Base-by-base conservation (phyloP, 352 stramenopile species). In the Phytophthora kernoviae region DNA sequence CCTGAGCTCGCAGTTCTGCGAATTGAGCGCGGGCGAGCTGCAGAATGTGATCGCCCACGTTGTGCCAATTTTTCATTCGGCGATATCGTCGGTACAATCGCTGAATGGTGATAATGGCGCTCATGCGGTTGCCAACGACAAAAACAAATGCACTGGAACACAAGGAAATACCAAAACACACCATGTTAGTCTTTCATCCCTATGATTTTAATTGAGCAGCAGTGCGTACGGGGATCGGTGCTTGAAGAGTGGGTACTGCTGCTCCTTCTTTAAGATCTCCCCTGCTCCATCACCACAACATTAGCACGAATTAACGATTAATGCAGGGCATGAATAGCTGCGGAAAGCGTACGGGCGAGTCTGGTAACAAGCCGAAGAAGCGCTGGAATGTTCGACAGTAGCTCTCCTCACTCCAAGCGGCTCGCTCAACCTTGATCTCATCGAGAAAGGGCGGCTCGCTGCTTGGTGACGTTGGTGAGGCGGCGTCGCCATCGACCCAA, bases 351-450 rank as follows among this genome's bases (percentile, higher is more conserved):
- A 74, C 83, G 48, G 62, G 43, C 2, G 83, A 91, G 53, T 93
- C 83, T 1, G 77, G 71, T 1, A 90, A 57, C 46, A 71, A 65
- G 0, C 83, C 81, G 4, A 88, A 66, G 32, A 91, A 75, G 36
- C 83, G 81, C 54, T 90, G 79, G 44, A 88, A 62, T 0, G 60
- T 76, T 36, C 69, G 44, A 39, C 75, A 88, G n/a, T 79, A 47
- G 50, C 68, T 60, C 37, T 90, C 81, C 4, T 80, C 58, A 30
- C 62, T 80, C 83, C 83, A 93, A 12, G 44, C 24, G 2, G 83
- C 79, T 1, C 67, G 43, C 32, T 79, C 65, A 1, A 70, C 66
- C 10, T 77, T 72, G 32, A 90, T 45, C 32, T 93, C 81, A 33
- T 77, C 72, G 14, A 90, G 60, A 36, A 79, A 90, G 4, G 90